A percentile compares a stretch with the other conserved stretches of the same genome.
Evolutionary conservation across 192 early-diverging fungal species (phyloP).

Genomic region (Martensiomyces pterosporus): DNA sequence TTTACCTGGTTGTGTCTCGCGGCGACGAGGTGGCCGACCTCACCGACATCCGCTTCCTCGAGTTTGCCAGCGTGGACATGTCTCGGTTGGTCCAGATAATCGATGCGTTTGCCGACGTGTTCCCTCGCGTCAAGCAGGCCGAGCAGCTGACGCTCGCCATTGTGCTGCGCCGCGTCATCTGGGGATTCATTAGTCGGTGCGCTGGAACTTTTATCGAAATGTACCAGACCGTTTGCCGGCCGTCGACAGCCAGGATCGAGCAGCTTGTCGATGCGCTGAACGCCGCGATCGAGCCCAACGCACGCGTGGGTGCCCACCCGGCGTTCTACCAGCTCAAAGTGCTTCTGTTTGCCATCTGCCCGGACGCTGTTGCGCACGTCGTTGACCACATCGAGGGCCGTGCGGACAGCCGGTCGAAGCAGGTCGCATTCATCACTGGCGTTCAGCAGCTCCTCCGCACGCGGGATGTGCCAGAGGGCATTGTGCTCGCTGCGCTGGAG

Average conservation of each 20-base stretch:
- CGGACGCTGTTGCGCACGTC: slow-evolving; percentile 57
- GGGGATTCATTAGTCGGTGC: slow-evolving; percentile 91
- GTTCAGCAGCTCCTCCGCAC: slow-evolving; percentile 38
- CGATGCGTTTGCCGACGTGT: slow-evolving; percentile 44
- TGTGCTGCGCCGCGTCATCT: slow-evolving; percentile 76
- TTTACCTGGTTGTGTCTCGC: slow-evolving; percentile 59
- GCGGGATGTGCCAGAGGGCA: slow-evolving; percentile 41
- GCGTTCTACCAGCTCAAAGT: slow-evolving; percentile 86
- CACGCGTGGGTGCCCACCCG: slow-evolving; percentile 56
- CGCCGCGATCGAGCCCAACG: slow-evolving; percentile 58
- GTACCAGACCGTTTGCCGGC: slow-evolving; percentile 54
- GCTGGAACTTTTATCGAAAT: slow-evolving; percentile 77
- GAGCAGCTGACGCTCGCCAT: slow-evolving; percentile 74
- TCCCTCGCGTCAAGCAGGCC: slow-evolving; percentile 56
- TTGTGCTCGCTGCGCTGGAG: slow-evolving; percentile 33
- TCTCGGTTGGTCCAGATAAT: slow-evolving; percentile 65
- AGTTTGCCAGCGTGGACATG: slow-evolving; percentile 79
- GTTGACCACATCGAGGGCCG: slow-evolving; percentile 53
- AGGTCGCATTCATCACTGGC: slow-evolving; percentile 30
- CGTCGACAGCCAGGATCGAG: slow-evolving; percentile 26
- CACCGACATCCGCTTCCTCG: slow-evolving; percentile 81
- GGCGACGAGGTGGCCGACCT: slow-evolving; percentile 66
- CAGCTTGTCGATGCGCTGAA: slow-evolving; percentile 29
- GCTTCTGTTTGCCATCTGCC: slow-evolving; percentile 80
- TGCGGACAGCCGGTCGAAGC: slow-evolving; percentile 42